Evolutionary conservation across 129 eudicot species (phyloP), one percentile per base, ranked within the genome.

Genomic region (Saussurea involucrata): DNA sequence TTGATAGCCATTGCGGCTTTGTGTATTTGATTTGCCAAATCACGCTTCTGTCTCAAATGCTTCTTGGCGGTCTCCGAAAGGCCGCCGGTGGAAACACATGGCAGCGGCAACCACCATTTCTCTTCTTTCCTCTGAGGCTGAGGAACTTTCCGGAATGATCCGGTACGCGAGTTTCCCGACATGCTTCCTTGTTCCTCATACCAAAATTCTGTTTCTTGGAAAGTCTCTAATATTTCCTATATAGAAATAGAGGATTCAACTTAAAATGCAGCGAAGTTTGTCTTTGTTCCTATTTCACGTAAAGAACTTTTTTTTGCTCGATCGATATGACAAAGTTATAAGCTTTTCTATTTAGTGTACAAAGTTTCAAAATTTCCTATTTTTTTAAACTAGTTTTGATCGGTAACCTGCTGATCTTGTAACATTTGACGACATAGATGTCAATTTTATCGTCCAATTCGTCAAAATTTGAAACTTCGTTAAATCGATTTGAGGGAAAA

Each of bases 1-100:
- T 92, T 92, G 60, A 92, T 88, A 15, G 97, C 92, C 93, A 88
- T 86, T 33, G 97, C 96, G 53, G 97, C 97, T 83, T 92, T 92
- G 75, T 87, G 89, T 67, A 92, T 92, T 76, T 92, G 97, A 71
- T 81, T 87, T 13, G 93, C 88, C 0, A 90, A 85, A 57, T 88
- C 91, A 4, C 93, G 88, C 28, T 92, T 86, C 13, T 86, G 85
- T 27, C 87, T 34, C 79, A 92, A 77, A 81, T 92, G 88, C 76
- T 92, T 92, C 81, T 85, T 92, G 3, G 85, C 66, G 58, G 73
- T 72, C 28, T 92, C 96, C 5, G 97, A 82, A 34, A 92, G 88
- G 34, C 96, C 97, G 4, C 66, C 86, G 0, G 86, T 46, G 22
- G 90, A 74, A 13, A 90, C 92, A 75, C 93, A 86, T 32, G 93